phyloP scores from a whole-genome alignment of 2,329 filamentous ascomycete genomes.

The Fragosphaeria purpurea region DNA sequence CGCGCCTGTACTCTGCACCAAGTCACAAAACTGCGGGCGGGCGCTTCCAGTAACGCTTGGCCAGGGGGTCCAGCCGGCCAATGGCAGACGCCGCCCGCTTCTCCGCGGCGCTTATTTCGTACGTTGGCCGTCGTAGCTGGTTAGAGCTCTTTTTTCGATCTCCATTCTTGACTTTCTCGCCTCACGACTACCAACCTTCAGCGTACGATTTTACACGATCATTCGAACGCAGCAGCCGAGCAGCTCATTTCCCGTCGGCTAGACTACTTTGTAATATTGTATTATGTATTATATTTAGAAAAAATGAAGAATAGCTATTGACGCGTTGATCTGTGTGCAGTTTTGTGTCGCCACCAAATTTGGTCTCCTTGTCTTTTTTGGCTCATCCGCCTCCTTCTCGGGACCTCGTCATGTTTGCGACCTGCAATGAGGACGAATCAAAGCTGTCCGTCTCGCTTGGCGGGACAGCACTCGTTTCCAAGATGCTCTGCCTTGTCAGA shows the following conservation, averaged over 20 bases:
- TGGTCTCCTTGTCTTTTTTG: background rate
- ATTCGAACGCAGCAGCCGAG: too few relatives aligned
- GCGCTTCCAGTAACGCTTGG: too few relatives aligned
- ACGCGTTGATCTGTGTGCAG: too few relatives aligned
- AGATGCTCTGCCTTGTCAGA: background rate
- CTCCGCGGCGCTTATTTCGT: conserved; percentile 30
- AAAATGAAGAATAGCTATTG: background rate
- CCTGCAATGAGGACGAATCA: background rate
- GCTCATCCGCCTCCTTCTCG: background rate
- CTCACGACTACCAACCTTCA: background rate
- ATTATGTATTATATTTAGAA: background rate
- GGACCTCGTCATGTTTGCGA: background rate
- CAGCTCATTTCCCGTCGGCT: too few relatives aligned
- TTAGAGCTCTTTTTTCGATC: background rate
- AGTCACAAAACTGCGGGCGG: too few relatives aligned
- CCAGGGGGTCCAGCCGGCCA: conserved; percentile 10
- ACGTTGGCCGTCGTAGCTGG: conserved; percentile 11
- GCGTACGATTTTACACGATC: too few relatives aligned
- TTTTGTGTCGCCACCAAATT: too few relatives aligned
- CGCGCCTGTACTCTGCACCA: too few relatives aligned
- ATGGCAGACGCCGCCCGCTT: conserved; percentile 14
- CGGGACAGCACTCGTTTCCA: background rate
- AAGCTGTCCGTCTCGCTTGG: conserved; percentile 3
- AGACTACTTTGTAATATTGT: too few relatives aligned
- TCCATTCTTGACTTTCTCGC: background rate